Evolutionary conservation across 2,329 filamentous ascomycete genomes (phyloP).

Genomic region (Massarina eburnea): DNA sequence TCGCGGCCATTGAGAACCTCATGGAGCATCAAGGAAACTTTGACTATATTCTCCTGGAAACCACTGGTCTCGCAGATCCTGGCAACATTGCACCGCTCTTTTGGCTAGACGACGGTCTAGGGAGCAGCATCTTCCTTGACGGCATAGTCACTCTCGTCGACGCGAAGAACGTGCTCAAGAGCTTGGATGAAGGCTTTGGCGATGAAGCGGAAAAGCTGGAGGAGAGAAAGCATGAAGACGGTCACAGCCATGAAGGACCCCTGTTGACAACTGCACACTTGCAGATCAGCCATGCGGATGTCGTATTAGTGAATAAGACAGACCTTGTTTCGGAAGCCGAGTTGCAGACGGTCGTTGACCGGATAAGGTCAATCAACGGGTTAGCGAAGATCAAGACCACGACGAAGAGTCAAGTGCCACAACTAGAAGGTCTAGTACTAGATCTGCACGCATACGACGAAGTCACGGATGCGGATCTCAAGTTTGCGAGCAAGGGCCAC

Average conservation of each 20-base stretch:
- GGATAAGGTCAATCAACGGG: constrained; percentile 84
- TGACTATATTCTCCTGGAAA: constrained; percentile 97
- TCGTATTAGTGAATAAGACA: constrained; percentile 90
- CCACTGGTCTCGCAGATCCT: constrained; percentile 90
- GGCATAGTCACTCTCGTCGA: constrained; percentile 96
- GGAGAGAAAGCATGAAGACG: constrained; percentile 48
- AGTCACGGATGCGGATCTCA: constrained; percentile 64
- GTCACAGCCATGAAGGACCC: constrained; percentile 60
- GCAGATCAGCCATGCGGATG: constrained; percentile 95
- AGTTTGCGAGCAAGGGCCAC: constrained; percentile 75
- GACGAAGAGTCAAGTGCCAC: constrained; percentile 74
- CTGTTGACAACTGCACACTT: constrained; percentile 90
- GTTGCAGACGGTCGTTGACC: constrained; percentile 66
- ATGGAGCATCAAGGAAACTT: constrained; percentile 94
- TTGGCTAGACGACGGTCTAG: constrained; percentile 95
- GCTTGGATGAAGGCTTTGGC: constrained; percentile 67
- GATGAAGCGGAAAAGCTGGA: constrained; percentile 50
- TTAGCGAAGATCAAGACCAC: constrained; percentile 84
- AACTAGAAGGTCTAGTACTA: constrained; percentile 81
- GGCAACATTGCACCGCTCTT: constrained; percentile 95
- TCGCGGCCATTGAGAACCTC: constrained; percentile 90
- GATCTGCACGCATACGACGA: constrained; percentile 93
- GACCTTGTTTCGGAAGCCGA: constrained; percentile 76
- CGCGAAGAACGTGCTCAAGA: constrained; percentile 84
- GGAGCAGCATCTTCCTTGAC: constrained; percentile 93